These are phyloP conservation scores for Chalciporus piperatus DNA, from an alignment of 768 basidiomycete species.

Conservation along the genomic window DNA sequence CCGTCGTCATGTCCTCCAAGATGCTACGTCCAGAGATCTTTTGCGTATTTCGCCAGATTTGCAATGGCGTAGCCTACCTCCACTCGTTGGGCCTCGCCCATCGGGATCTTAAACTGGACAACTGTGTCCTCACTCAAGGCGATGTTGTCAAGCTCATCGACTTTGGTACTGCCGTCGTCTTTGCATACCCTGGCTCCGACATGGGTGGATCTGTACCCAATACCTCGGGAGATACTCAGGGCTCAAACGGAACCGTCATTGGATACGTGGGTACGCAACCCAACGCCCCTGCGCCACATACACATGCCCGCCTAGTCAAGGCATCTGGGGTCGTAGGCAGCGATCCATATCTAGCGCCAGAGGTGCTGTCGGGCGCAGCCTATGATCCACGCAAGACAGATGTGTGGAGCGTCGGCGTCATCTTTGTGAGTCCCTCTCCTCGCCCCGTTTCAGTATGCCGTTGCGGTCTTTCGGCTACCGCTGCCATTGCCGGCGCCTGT, in stretches of 20 bases:
- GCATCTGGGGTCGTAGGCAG: slow-evolving; percentile 94
- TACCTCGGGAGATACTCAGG: slow-evolving; percentile 4
- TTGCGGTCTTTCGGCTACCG: not conserved
- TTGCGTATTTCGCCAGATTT: slow-evolving; percentile 98
- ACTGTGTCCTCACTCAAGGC: slow-evolving; percentile 96
- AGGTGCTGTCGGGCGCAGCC: slow-evolving; percentile 73
- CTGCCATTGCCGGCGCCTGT: not conserved
- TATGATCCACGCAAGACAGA: slow-evolving; percentile 98
- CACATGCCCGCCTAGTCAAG: slow-evolving; percentile 41
- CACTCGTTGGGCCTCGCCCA: slow-evolving; percentile 98
- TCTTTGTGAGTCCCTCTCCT: slow-evolving; percentile 64
- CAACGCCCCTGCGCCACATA: slow-evolving; percentile 37
- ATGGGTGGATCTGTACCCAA: slow-evolving; percentile 33
- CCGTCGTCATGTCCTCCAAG: slow-evolving; percentile 98
- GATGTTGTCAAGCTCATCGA: slow-evolving; percentile 99
- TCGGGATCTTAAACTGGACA: slow-evolving; percentile 98
- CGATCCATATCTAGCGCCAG: slow-evolving; percentile 97
- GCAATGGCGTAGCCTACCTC: slow-evolving; percentile 96
- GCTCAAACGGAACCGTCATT: slow-evolving; percentile 4
- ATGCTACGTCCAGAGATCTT: slow-evolving; percentile 99
- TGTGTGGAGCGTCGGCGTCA: slow-evolving; percentile 97
- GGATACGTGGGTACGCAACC: slow-evolving; percentile 22
- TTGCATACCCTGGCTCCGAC: slow-evolving; percentile 94
- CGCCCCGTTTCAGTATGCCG: not conserved
- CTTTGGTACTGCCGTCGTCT: slow-evolving; percentile 99